Evolutionary conservation across 148 eudicot genomes (phyloP).

Genomic region (Rhododendron williamsianum): DNA sequence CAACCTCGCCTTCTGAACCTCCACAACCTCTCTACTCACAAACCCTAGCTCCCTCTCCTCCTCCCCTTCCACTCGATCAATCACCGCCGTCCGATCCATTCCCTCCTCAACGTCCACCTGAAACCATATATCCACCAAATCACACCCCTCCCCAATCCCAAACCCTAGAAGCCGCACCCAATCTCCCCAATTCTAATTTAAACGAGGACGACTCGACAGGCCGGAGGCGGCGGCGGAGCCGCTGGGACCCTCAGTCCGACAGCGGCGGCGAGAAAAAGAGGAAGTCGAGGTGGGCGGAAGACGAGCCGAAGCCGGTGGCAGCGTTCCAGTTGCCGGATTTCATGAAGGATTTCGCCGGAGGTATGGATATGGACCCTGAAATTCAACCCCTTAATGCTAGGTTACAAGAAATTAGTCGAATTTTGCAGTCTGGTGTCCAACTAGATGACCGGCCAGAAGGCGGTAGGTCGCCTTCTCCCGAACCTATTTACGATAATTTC

Average conservation of each 20-base stretch:
- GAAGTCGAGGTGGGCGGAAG: constrained; percentile 82
- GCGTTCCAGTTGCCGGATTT: constrained; percentile 67
- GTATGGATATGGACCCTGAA: constrained; percentile 80
- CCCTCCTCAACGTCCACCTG: constrained; percentile 16
- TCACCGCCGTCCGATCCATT: constrained; percentile 36
- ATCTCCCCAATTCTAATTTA: constrained; percentile 16
- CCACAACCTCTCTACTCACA: constrained; percentile 14
- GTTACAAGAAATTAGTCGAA: constrained; percentile 66
- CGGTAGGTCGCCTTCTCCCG: constrained; percentile 88
- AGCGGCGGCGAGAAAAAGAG: constrained; percentile 37
- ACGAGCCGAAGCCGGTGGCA: constrained; percentile 52
- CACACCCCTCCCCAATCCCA: neutral
- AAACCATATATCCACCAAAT: neutral
- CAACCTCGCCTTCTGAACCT: neutral
- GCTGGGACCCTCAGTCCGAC: constrained; percentile 56
- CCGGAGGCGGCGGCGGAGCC: constrained; percentile 51
- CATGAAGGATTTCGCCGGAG: constrained; percentile 57
- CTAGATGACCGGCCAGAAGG: constrained; percentile 83
- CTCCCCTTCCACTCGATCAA: neutral
- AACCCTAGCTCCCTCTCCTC: neutral
- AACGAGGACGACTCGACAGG: constrained; percentile 69
- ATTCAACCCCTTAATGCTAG: constrained; percentile 62
- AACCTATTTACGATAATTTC: constrained; percentile 75
- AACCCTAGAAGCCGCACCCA: constrained; percentile 6
- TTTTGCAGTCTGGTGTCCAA: constrained; percentile 57